These are phyloP conservation scores for Anthostomella pinea DNA, from an alignment of 2,329 filamentous ascomycete species.

Conservation along the genomic window DNA sequence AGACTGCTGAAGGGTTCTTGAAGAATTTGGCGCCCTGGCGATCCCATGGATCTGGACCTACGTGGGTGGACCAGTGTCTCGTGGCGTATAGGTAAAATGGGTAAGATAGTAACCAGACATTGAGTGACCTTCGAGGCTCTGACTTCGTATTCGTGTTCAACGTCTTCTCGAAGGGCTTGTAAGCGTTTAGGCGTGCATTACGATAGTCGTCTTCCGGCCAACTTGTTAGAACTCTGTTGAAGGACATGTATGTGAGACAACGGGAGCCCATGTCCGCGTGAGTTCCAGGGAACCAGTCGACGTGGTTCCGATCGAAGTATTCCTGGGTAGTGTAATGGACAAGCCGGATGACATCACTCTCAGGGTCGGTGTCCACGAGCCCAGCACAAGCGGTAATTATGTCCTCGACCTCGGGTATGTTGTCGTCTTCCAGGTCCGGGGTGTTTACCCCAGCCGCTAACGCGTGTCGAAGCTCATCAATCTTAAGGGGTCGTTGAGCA, in stretches of 20 bases:
- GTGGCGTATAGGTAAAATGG: no score
- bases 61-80: no score
- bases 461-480: conserved; percentile 39
- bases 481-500: conserved; percentile 33
- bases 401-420: conserved; percentile 32
- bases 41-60: no score
- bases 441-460: conserved; percentile 35
- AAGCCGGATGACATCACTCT: conserved; percentile 37
- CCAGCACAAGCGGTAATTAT: conserved; percentile 40
- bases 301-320: conserved; percentile 36
- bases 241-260: conserved; percentile 38
- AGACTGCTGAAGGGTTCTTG: no score
- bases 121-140: no score
- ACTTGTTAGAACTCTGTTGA: no score
- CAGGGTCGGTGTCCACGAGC: conserved; percentile 39
- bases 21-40: no score
- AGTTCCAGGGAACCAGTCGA: conserved; percentile 31
- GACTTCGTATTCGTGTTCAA: no score
- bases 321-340: conserved; percentile 47
- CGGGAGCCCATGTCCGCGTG: conserved; percentile 25
- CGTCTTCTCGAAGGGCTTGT: no score
- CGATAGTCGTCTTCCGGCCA: no score
- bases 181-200: no score
- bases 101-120: no score
- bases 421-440: conserved; percentile 32